Evolutionary conservation across 805 yeast genomes (phyloP), one percentile per base, ranked within the genome.

Genomic region (Candida coquimbonensis): DNA sequence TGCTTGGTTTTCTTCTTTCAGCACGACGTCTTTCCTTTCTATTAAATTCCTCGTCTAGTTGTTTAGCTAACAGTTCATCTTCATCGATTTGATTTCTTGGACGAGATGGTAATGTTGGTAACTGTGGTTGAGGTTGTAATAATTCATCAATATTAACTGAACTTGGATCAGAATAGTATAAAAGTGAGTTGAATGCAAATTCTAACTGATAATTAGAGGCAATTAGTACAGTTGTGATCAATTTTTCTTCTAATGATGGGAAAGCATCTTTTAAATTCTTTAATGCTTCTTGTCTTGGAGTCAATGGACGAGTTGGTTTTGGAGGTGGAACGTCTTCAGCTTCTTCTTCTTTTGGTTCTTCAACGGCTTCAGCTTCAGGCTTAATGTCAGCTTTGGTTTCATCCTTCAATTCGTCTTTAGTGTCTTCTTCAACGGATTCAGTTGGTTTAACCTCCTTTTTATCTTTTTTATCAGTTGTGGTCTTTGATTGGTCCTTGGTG

Each of bases 171-270:
- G 87, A 81, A 45, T 87, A 66, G 54, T 77, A 87, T 49, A 91
- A 69, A 56, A 90, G 69, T 0, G 96, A 97, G 62, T 83, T 85
- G 69, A 91, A 91, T 1, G 96, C 95, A 1, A 86, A 81, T 55
- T 88, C 96, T 38, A 87, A 62, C 40, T 75, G 71, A 27, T 95
- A 96, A 40, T 74, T 78, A 17, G 95, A 80, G 3, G 98, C 98
- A 60, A 93, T 86, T 46, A 90, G 69, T 1, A 87, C 82, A 27
- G 95, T 89, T 45, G 81, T 78, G 50, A 87, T 72, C 55, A 81
- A 77, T 50, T 80, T 77, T 29, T 76, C 84, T 37, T 88, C 96
- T 24, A 80, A 65, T 16, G 70, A 67, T 1, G 99, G 98, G 63
- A 91, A 91, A 0, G 97, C 97, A 21, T 87, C 96, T 54, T 74